Percentiles rank a stretch among this genome's conserved stretches.
phyloP scores from a whole-genome alignment of 129 eudicot genomes.

The Tagetes patula region DNA sequence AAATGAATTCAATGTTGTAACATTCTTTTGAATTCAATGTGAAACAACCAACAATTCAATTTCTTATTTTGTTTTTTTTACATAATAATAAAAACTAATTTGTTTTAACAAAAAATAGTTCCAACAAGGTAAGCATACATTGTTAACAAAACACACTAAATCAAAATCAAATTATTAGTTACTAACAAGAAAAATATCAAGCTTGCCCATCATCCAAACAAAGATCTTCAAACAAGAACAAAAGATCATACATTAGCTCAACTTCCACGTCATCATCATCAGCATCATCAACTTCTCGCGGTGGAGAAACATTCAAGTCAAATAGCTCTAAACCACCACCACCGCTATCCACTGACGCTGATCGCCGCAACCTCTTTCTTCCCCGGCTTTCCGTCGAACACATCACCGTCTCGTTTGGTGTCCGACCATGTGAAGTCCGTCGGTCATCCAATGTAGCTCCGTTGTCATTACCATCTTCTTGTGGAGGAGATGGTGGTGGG shows the following conservation, averaged over 20 bases:
- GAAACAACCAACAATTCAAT: no score
- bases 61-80: no score
- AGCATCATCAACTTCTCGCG: constrained; percentile 27
- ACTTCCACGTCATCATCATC: constrained; percentile 2
- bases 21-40: no score
- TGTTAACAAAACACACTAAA: no score
- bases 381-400: constrained; percentile 28
- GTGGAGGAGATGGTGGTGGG: constrained; percentile 42
- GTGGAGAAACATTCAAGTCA: constrained; percentile 29
- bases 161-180: no score
- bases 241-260: constrained; percentile 25
- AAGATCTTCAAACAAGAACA: constrained; percentile 11
- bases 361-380: constrained; percentile 10
- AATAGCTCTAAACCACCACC: constrained; percentile 30
- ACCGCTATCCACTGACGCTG: constrained; percentile 12
- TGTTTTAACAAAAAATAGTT: no score
- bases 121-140: no score
- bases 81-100: no score
- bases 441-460: constrained; percentile 16
- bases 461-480: constrained; percentile 28
- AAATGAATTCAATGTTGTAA: no score
- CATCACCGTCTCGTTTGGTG: constrained; percentile 25
- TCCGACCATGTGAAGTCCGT: constrained; percentile 2
- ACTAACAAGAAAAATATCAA: background rate
- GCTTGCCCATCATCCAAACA: constrained; percentile 16